Evolutionary conservation across 345 rosid species (phyloP), one percentile per base, ranked within the genome.

Genomic region (Reutealis trisperma): DNA sequence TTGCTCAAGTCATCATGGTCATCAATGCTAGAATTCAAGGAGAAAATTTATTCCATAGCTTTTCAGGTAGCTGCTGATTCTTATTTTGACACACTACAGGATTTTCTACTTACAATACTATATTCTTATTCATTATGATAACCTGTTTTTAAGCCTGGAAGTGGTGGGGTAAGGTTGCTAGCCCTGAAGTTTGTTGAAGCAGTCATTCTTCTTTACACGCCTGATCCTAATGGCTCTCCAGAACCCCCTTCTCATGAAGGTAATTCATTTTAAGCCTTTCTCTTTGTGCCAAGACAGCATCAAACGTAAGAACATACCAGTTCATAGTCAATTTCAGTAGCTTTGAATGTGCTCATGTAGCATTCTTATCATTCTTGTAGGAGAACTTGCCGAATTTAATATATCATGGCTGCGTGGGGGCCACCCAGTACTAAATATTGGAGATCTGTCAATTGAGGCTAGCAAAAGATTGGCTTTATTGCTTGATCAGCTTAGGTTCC

Each of bases 401-500:
- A 81, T 91, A 83, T 86, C 96, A 74, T 87, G 96, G 90, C 84
- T 96, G 82, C 95, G 94, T 75, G 91, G 91, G 74, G 92, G 97
- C 60, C 98, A 96, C 86, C 94, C 98, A 82, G 73, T 91, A 59
- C 87, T 96, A 74, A 91, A 92, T 74, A 78, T 90, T 65, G 99
- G 96, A 75, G 97, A 93, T 83, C 84, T 96, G 79, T 91, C 99
- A 32, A 79, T 89, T 78, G 99, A 96, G 87, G 99, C 98, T 69
- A 90, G 94, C 84, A 88, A 87, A 82, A 89, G 80, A 73, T 81
- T 96, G 88, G 92, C 85, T 76, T 86, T 84, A 75, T 81, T 96
- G 92, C 97, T 96, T 80, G 99, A 96, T 88, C 98, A 89, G 85
- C 97, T 96, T 77, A 87, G 99, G 83, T 83, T 78, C 65, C 99